Percentiles rank a stretch among this genome's conserved stretches.
These are phyloP conservation scores for Calcarisporium arbuscula DNA, from an alignment of 2,329 filamentous ascomycete genomes.

Conservation along the genomic window DNA sequence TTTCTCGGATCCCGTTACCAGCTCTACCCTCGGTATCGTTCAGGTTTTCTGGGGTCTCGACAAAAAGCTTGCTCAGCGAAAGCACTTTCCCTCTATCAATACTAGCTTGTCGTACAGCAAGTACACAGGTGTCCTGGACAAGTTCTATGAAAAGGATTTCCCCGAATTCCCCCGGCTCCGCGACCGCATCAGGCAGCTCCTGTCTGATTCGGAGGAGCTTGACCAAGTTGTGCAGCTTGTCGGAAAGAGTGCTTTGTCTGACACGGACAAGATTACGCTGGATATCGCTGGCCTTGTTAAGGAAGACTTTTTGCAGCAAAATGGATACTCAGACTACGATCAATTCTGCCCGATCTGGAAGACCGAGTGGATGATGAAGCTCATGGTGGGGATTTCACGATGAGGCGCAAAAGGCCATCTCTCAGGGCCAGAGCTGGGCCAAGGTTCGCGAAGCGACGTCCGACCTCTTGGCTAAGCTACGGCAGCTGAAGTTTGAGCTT, in stretches of 20 bases:
- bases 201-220: constrained; percentile 92
- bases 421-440: constrained; percentile 83
- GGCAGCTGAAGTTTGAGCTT: constrained; percentile 95
- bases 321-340: constrained; percentile 98
- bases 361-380: constrained; percentile 99
- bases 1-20: constrained; percentile 97
- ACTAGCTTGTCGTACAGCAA: constrained; percentile 93
- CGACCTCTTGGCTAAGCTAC: constrained; percentile 77
- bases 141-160: constrained; percentile 88
- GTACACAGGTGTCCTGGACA: constrained; percentile 83
- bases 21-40: constrained; percentile 88
- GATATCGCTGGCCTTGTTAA: constrained; percentile 89
- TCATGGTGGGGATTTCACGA: constrained; percentile 98
- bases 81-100: constrained; percentile 99
- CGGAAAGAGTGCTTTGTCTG: constrained; percentile 92
- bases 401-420: constrained; percentile 90
- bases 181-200: constrained; percentile 86
- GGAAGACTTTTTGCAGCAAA: constrained; percentile 98
- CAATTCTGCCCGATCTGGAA: constrained; percentile 99
- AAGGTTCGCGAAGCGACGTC: constrained; percentile 88
- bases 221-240: constrained; percentile 98
- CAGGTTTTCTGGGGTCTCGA: constrained; percentile 99
- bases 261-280: constrained; percentile 96
- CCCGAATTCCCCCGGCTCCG: constrained; percentile 91
- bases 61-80: constrained; percentile 98